Evolutionary conservation across 2,329 filamentous ascomycete genomes (phyloP), one percentile per base, ranked within the genome.

Genomic region (Alternaria atra): DNA sequence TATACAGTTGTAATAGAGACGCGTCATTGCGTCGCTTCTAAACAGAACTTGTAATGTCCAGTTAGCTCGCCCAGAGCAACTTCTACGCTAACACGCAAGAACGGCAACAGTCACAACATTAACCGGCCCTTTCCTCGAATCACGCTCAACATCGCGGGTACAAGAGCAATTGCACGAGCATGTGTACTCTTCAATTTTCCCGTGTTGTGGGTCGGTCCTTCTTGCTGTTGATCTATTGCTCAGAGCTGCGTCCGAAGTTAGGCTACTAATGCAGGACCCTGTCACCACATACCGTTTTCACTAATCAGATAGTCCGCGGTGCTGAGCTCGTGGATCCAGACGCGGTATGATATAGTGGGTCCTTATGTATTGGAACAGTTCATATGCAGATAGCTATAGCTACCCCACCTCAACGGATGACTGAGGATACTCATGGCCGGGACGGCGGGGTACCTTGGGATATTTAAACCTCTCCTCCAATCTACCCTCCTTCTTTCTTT

Each of bases 381-480:
- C 52, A 52, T 51, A 55, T 65, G 64, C 61, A 66, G 51, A 47
- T 23, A 34, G 52, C 34, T 23, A 55, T 7, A 65, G 55, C 59
- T 74, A 74, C 73, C 73, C 72, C 73, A 67, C 73, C 64, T 57
- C 58, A 66, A 73, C 69, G 63, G 68, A 60, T 73, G 61, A 52
- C 55, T 58, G 53, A 65, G 69, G 68, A 61, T 62, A 65, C 50
- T 50, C 55, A 57, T 61, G 64, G 37, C 29, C 34, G 48, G n/a
- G 23, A 25, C 32, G 40, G 52, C 44, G 44, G 55, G 62, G 59
- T n/a, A 20, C 30, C 34, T 46, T 53, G 46, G 17, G 40, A 58
- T 71, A 72, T 71, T 72, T 69, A 71, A 70, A 8, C 58, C 59
- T 43, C 46, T 30, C 40, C 56, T 40, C 48, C 23, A 23, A 6